Evolutionary conservation across 2,329 filamentous ascomycete species (phyloP), one percentile per base, ranked within the genome.

Genomic region (Phaeosphaeriaceae sp.): DNA sequence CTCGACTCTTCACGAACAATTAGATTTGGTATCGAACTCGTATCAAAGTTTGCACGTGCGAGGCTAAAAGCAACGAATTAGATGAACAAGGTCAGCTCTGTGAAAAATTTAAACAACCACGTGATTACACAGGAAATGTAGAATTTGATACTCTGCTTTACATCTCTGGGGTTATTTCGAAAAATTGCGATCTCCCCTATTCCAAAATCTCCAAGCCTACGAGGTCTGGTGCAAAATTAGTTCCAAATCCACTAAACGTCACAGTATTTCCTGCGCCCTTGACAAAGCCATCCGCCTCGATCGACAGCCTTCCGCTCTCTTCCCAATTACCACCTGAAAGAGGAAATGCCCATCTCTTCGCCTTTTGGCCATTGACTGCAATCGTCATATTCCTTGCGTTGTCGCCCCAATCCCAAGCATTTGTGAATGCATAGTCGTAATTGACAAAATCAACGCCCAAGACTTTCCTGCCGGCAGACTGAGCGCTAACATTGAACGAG

Each of bases 281-380:
- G 1, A 50, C 38, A 32, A 71, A 68, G 1, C 68, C 68, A 21
- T 67, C 67, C 1, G 58, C 46, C 17, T 69, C 65, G 13, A 70
- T 54, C 3, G 53, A 30, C 15, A 72, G 37, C 2, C 61, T 48
- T 2, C 61, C 52, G 18, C 60, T 66, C 46, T 71, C 64, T 6
- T 66, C 66, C 74, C 75, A 77, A 28, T 76, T 60, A 3, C 72
- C 74, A 1, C 74, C 74, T 4, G 71, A 73, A 13, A 76, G 48
- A 1, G 75, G 75, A 47, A 76, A 74, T 0, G 68, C 61, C 42
- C 74, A 74, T 35, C 65, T 56, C 56, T 70, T 70, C 0, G 67
- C 61, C 17, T 55, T 38, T 0, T 64, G 68, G 2, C 70, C 72
- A 54, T 77, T 76, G 11, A 77, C 70, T 21, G 61, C 59, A 28